A percentile compares a stretch with the other conserved stretches of the same genome.
These are phyloP conservation scores for Cryptococcus depauperatus DNA, from an alignment of 1,284 basidiomycete genomes.

Conservation along the genomic window DNA sequence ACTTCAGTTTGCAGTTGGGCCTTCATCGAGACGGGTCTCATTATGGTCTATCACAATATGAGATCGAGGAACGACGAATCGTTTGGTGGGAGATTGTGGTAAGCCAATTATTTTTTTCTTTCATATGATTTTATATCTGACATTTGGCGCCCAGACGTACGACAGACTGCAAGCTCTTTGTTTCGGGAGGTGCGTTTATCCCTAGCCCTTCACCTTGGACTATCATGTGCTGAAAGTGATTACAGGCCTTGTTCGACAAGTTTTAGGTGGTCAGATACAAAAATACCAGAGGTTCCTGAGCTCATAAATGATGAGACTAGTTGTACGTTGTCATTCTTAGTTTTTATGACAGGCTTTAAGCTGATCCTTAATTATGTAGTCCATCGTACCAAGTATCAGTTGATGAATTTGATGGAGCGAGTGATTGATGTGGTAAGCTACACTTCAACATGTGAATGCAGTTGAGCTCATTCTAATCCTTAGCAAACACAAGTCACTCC, in stretches of 20 bases:
- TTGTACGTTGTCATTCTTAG: slow-evolving; percentile 16
- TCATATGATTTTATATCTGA: not conserved
- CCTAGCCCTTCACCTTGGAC: not conserved
- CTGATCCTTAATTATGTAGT: too few relatives aligned
- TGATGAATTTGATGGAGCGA: slow-evolving; percentile 38
- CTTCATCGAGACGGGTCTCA: slow-evolving; percentile 40
- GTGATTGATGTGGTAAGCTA: slow-evolving; percentile 37
- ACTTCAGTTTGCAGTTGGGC: slow-evolving; percentile 27
- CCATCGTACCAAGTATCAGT: slow-evolving; percentile 34
- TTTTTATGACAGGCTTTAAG: not conserved
- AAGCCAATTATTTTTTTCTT: slow-evolving; percentile 1
- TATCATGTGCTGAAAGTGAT: not conserved
- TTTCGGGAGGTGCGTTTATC: slow-evolving; percentile 28
- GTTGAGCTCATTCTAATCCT: not conserved
- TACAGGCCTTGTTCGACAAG: slow-evolving; percentile 30
- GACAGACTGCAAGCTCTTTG: slow-evolving; percentile 42
- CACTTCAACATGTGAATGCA: not conserved
- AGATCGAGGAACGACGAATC: slow-evolving; percentile 38
- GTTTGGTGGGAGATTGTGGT: slow-evolving; percentile 44
- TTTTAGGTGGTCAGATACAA: slow-evolving; percentile 34
- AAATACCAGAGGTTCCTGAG: slow-evolving; percentile 26
- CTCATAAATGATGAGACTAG: slow-evolving; percentile 29
- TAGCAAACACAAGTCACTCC: slow-evolving; percentile 39
- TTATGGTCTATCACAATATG: slow-evolving; percentile 38
- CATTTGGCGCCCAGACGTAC: slow-evolving; percentile 24